Evolutionary conservation across 306 rosid species (phyloP), one percentile per base, ranked within the genome.

Genomic region (Prunus campanulata): DNA sequence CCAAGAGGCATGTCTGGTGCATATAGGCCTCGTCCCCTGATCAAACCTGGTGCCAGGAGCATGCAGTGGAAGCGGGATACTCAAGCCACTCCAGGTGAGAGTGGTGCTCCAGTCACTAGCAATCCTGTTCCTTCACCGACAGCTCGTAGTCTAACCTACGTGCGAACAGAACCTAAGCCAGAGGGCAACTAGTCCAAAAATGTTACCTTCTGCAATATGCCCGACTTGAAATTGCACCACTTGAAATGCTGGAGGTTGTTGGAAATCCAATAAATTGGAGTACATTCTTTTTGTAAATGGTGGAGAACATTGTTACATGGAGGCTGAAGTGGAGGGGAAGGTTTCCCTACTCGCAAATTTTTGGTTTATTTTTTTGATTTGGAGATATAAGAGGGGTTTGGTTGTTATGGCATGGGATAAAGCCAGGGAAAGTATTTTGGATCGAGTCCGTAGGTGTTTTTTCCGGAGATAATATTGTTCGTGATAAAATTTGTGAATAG

Each of bases 21-120:
- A 27, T 88, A 83, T 82, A 85, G 97, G 82, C 77, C 91, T 69
- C 91, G 96, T 8, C 84, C 88, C 44, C 89, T 88, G 2, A 75
- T 87, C 20, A 94, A 85, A 81, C 85, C 85, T 60, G 93, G 93
- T 48, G 91, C 93, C 24, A 87, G 97, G 85, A 95, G 97, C 91
- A 20, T 90, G 88, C 98, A 92, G 66, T 95, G 99, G 97, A 95
- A 90, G 89, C 86, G 99, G 44, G 97, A 89, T 75, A 79, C 90
- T 57, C 96, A 81, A 88, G 82, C 85, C 44, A 75, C 71, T 67
- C 69, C 73, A 14, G 74, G 90, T 27, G 97, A 85, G 62, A 79
- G 72, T 66, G 86, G 86, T 65, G 72, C 88, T 46, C 81, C 88
- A 27, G 72, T 66, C 56, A 79, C 78, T 66, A 74, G 83, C 15